Base-by-base conservation (phyloP, 331 rosid genomes). In the Malus hybrid region DNA sequence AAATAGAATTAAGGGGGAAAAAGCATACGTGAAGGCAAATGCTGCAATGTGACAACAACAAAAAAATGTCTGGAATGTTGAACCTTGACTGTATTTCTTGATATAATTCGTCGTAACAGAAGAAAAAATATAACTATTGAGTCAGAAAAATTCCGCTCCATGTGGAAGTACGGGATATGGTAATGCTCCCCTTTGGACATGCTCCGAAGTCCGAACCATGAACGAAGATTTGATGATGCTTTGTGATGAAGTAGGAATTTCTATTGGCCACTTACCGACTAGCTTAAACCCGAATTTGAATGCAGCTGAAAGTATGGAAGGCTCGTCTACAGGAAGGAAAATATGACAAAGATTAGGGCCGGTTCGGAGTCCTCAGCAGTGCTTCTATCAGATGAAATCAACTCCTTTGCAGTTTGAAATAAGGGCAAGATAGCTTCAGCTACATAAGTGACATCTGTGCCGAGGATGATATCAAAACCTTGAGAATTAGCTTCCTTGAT, bases 371-470 rank as follows among this genome's bases (percentile, higher is more conserved):
- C 83, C 44, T 62, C 67, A 63, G 64, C 63, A 2, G 46, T 75
- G 79, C 82, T 80, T 70, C 64, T 82, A 28, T 33, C 42, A 3
- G 84, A 71, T 8, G 87, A 81, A 69, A 89, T 85, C 71, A 88
- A 78, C 84, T 89, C 93, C 61, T 58, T 85, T 15, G 92, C 91
- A 67, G 97, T 92, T 24, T 82, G 86, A 86, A 90, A 88, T 74
- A 90, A 83, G 19, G 99, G 96, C 63, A 76, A 75, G 65, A 86
- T 84, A 36, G 96, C 91, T 80, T 89, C 97, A 12, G 88, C 79
- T 66, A 85, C 28, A 56, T 86, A 86, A 10, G 96, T 87, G 70
- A 93, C 92, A 29, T 90, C 98, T 4, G 98, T 90, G 74, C 98
- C 97, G 4, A 90, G 67, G 63, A 91, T 87, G 72, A 93, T 79